These are phyloP conservation scores for Fusarium gaditjirri DNA, from an alignment of 2,329 filamentous ascomycete genomes.

Conservation along the genomic window DNA sequence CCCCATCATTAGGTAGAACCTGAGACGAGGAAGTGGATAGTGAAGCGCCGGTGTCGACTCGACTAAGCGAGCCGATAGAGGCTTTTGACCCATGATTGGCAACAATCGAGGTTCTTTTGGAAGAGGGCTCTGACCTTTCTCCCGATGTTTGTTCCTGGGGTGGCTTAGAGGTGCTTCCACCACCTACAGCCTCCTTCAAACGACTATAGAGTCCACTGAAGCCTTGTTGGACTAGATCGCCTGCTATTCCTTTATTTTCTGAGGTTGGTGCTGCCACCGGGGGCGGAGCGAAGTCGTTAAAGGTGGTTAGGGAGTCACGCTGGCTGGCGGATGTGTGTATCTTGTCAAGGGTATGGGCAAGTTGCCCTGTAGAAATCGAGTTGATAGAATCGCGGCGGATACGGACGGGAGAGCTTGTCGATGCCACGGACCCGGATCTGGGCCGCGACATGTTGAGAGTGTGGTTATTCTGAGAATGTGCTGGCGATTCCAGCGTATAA, in stretches of 20 bases:
- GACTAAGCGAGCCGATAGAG: constrained; percentile 54
- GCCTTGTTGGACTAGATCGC: constrained; percentile 83
- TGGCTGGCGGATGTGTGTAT: constrained; percentile 92
- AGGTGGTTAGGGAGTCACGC: constrained; percentile 86
- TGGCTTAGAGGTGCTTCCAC: constrained; percentile 60
- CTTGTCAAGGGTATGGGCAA: constrained; percentile 82
- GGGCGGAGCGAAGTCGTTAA: constrained; percentile 88
- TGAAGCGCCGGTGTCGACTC: constrained; percentile 53
- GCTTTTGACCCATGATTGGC: constrained; percentile 55
- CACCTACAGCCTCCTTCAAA: constrained; percentile 83
- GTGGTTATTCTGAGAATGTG: background rate
- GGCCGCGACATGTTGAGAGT: constrained; percentile 44
- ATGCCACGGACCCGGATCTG: constrained; percentile 44
- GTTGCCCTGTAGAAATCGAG: constrained; percentile 70
- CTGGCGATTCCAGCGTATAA: background rate
- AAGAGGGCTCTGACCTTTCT: constrained; percentile 49
- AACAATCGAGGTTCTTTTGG: constrained; percentile 56
- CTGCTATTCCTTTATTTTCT: constrained; percentile 76
- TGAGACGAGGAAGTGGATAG: constrained; percentile 48
- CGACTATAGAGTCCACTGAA: constrained; percentile 90
- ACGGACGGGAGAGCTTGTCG: constrained; percentile 48
- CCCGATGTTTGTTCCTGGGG: constrained; percentile 47
- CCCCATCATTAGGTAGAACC: constrained; percentile 47
- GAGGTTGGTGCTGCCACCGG: constrained; percentile 66
- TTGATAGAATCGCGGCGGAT: constrained; percentile 53